Evolutionary conservation across 768 basidiomycete species (phyloP).

Genomic region (Tylopilus vinaceipallidus): DNA sequence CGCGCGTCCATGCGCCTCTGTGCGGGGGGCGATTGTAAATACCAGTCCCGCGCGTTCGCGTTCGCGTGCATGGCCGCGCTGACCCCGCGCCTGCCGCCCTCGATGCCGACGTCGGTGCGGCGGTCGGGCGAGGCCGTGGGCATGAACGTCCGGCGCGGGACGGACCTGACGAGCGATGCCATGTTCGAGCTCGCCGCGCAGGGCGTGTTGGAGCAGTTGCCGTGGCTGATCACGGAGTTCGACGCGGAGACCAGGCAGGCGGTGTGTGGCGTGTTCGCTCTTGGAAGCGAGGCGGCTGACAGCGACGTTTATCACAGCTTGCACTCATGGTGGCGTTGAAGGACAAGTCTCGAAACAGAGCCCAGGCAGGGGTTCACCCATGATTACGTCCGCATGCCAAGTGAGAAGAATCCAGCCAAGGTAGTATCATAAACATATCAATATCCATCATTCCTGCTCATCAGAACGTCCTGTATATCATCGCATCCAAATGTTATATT

Average conservation of each 20-base stretch:
- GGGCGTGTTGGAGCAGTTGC: constrained; percentile 3
- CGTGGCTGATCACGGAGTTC: neutral
- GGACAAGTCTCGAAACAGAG: neutral
- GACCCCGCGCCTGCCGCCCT: constrained; percentile 5
- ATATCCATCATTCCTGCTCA: too few relatives aligned
- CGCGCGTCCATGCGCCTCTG: constrained; percentile 2
- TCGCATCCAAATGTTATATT: too few relatives aligned
- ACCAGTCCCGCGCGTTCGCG: constrained; percentile 12
- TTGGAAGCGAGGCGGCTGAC: neutral
- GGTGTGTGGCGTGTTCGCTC: neutral
- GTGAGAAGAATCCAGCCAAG: too few relatives aligned
- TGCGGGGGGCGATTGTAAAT: constrained; percentile 10
- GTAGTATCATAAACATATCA: too few relatives aligned
- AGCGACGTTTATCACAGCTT: neutral
- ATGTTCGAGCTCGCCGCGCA: constrained; percentile 14
- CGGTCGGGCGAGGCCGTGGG: neutral
- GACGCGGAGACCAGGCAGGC: neutral
- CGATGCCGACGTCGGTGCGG: neutral
- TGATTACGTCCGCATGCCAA: too few relatives aligned
- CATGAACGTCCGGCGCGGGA: neutral
- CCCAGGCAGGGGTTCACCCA: too few relatives aligned
- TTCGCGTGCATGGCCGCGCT: constrained; percentile 13
- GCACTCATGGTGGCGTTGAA: neutral
- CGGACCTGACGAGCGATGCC: constrained; percentile 1
- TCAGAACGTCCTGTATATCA: too few relatives aligned